A percentile compares a stretch with the other conserved stretches of the same genome.
Evolutionary conservation across 176 grass and related monocot genomes (phyloP).

Genomic region (Lolium perenne): DNA sequence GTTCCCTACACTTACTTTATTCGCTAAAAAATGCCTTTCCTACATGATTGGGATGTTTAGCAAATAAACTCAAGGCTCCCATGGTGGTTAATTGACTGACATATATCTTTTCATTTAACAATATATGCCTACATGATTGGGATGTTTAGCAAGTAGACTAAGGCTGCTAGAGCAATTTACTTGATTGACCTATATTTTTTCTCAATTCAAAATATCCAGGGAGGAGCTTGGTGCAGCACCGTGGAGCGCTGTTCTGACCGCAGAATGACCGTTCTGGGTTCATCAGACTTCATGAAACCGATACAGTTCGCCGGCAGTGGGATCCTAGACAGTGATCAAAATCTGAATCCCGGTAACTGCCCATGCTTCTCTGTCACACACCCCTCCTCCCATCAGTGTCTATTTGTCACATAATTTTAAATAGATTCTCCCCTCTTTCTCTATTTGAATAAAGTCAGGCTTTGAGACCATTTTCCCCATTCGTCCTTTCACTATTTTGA

Average conservation of each 20-base stretch:
- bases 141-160: neutral
- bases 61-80: neutral
- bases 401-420: neutral
- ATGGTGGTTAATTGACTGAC: neutral
- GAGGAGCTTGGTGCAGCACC: constrained; percentile 64
- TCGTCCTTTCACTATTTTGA: neutral
- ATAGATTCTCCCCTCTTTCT: neutral
- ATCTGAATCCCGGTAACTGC: neutral
- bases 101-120: neutral
- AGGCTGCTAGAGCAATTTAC: neutral
- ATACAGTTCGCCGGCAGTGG: neutral
- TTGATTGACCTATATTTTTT: neutral
- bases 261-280: neutral
- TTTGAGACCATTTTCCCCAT: neutral
- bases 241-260: constrained; percentile 31
- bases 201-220: constrained; percentile 40
- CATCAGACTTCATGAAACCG: constrained; percentile 3
- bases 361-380: neutral
- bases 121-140: neutral
- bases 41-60: neutral
- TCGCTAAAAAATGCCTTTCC: neutral
- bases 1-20: neutral
- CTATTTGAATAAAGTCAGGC: neutral
- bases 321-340: neutral
- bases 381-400: neutral